Conservation (phyloP, 2,329 filamentous ascomycete genomes). For the Orbilia blumenaviensis region DNA sequence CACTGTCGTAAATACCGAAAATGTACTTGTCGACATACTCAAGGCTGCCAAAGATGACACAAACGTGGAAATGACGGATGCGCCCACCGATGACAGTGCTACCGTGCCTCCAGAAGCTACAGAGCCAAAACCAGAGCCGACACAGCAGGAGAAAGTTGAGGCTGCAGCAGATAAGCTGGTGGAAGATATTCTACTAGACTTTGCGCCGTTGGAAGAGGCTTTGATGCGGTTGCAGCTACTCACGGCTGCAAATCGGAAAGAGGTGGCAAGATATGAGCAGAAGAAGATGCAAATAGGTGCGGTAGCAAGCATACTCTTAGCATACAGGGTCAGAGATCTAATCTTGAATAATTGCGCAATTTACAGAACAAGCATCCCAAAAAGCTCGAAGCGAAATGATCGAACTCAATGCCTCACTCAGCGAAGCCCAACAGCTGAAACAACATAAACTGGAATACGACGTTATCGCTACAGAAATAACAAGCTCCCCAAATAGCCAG, state of each 20-base stretch:
- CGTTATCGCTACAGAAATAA: constrained; percentile 57
- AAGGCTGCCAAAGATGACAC: constrained; percentile 26
- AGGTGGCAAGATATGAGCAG: constrained; percentile 57
- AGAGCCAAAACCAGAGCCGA: constrained; percentile 6
- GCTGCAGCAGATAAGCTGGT: constrained; percentile 44
- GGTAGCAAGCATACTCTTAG: too few relatives aligned
- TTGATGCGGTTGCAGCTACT: constrained; percentile 57
- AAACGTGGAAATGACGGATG: constrained; percentile 43
- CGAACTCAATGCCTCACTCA: constrained; percentile 50
- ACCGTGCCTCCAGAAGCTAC: not conserved
- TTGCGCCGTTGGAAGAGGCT: constrained; percentile 56
- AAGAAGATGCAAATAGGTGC: constrained; percentile 56
- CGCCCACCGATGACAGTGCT: not conserved
- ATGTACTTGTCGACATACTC: constrained; percentile 40
- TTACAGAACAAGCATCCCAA: constrained; percentile 52
- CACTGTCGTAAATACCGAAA: constrained; percentile 34
- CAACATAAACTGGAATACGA: constrained; percentile 57
- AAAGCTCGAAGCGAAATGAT: constrained; percentile 56
- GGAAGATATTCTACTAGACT: constrained; percentile 57
- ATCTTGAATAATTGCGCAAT: too few relatives aligned
- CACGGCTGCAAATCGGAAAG: constrained; percentile 55
- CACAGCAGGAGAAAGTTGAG: constrained; percentile 28
- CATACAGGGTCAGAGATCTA: too few relatives aligned
- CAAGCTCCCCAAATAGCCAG: constrained; percentile 54
- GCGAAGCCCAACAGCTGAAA: constrained; percentile 55